Evolutionary conservation across 257 asterid genomes (phyloP).

Genomic region (Solanum infundibuliforme): DNA sequence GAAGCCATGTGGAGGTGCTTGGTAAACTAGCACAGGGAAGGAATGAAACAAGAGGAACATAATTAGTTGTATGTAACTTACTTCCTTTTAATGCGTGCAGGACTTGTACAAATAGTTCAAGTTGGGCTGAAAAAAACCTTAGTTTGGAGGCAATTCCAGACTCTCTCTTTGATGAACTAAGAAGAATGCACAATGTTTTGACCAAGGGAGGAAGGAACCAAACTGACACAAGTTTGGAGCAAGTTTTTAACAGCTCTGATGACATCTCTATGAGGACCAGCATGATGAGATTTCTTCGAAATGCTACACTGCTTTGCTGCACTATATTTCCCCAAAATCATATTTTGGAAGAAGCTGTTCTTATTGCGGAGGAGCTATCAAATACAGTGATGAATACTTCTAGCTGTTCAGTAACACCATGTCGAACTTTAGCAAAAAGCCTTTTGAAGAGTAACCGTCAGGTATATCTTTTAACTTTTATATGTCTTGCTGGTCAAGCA

Average conservation of each 20-base stretch:
- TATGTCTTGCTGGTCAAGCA: neutral
- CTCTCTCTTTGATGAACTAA: conserved; percentile 50
- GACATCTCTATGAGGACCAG: conserved; percentile 50
- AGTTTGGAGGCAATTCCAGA: conserved; percentile 57
- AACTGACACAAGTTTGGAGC: conserved; percentile 35
- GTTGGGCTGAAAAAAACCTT: conserved; percentile 61
- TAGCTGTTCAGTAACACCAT: conserved; percentile 56
- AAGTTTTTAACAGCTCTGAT: conserved; percentile 40
- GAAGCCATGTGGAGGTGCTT: neutral
- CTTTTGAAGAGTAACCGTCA: conserved; percentile 81
- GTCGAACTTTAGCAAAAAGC: conserved; percentile 79
- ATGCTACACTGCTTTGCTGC: conserved; percentile 71
- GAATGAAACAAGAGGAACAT: neutral
- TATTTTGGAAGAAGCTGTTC: conserved; percentile 86
- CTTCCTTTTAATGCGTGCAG: conserved; percentile 27
- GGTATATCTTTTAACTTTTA: conserved; percentile 30
- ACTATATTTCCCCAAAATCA: conserved; percentile 66
- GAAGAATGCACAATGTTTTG: conserved; percentile 33
- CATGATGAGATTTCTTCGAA: conserved; percentile 76
- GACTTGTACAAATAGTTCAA: conserved; percentile 86
- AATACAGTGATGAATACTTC: conserved; percentile 50
- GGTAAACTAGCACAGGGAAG: neutral
- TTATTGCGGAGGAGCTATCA: conserved; percentile 85
- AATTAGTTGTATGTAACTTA: neutral
- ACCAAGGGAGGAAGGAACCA: conserved; percentile 23